Conservation (phyloP, 768 basidiomycete species). For the Dentipellis fragilis region DNA sequence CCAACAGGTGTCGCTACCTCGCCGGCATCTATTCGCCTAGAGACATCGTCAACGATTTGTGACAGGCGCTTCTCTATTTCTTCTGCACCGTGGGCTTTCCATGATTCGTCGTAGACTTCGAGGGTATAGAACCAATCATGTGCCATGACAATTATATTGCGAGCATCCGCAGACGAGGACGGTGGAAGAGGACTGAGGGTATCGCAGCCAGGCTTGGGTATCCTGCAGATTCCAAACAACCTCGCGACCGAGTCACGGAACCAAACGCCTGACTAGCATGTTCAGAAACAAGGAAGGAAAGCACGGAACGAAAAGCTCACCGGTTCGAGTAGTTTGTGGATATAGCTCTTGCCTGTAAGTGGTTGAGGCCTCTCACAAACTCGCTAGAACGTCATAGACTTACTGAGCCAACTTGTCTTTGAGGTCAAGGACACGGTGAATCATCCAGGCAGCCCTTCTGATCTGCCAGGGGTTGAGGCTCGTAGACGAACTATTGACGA, state of each 20-base stretch:
- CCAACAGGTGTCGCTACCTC: conserved; percentile 57
- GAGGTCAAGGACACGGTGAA: conserved; percentile 63
- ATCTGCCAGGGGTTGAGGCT: conserved; percentile 74
- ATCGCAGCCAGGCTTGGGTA: conserved; percentile 64
- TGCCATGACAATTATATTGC: conserved; percentile 57
- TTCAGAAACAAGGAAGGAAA: not conserved
- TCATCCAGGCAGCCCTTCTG: conserved; percentile 74
- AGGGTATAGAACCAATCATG: conserved; percentile 77
- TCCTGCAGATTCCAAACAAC: conserved; percentile 71
- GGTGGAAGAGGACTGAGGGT: conserved; percentile 40
- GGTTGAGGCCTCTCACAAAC: not conserved
- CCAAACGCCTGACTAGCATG: conserved; percentile 42
- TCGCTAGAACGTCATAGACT: conserved; percentile 16
- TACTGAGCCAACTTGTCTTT: conserved; percentile 57
- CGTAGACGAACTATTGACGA: conserved; percentile 14
- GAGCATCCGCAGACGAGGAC: conserved; percentile 34
- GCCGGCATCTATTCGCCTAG: conserved; percentile 34
- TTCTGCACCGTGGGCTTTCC: conserved; percentile 20
- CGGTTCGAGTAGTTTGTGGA: conserved; percentile 63
- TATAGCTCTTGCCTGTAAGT: conserved; percentile 51
- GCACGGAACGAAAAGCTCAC: conserved; percentile 23
- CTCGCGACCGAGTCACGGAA: conserved; percentile 43
- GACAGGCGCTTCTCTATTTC: conserved; percentile 37
- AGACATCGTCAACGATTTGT: conserved; percentile 47
- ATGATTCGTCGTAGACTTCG: conserved; percentile 43